Evolutionary conservation across 148 eudicot genomes (phyloP).

Genomic region (Dysphania ambrosioides): DNA sequence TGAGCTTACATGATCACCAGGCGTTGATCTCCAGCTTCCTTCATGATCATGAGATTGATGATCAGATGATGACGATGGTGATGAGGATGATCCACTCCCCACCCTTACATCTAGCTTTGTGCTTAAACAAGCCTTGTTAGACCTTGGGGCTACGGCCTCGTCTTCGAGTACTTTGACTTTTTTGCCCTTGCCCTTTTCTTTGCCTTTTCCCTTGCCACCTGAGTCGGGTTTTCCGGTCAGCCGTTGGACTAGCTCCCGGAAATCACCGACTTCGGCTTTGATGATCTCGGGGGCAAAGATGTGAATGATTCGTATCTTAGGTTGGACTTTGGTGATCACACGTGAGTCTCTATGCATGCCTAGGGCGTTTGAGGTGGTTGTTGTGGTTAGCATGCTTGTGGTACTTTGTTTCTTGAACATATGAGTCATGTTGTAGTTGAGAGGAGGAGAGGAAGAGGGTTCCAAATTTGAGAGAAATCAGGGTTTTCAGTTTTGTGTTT

Average conservation of each 20-base stretch:
- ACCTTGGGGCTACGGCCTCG: not conserved
- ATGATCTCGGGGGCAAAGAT: conserved; percentile 74
- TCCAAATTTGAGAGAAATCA: not conserved
- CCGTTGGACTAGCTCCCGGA: conserved; percentile 63
- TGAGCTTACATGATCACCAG: conserved; percentile 16
- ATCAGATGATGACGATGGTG: conserved; percentile 24
- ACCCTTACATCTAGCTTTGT: conserved; percentile 25
- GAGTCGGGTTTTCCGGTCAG: conserved; percentile 63
- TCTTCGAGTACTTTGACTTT: not conserved
- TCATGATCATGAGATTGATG: conserved; percentile 8
- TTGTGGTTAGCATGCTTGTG: conserved; percentile 14
- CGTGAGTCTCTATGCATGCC: conserved; percentile 53
- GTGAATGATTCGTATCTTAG: conserved; percentile 73
- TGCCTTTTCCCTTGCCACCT: not conserved
- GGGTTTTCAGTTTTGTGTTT: conserved; percentile 19
- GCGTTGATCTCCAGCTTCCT: conserved; percentile 14
- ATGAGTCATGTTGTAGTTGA: conserved; percentile 22
- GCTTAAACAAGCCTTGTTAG: conserved; percentile 14
- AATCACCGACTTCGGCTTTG: conserved; percentile 63
- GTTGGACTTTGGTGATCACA: conserved; percentile 50
- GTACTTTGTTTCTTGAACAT: conserved; percentile 25
- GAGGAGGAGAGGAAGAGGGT: not conserved
- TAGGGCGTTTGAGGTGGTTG: conserved; percentile 34
- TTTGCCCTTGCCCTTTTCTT: conserved; percentile 17
- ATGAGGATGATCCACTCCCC: conserved; percentile 25